Evolutionary conservation across 1,139 yeast species (phyloP), one percentile per base, ranked within the genome.

Genomic region (Hemisphaericaspora xylanilytica): DNA sequence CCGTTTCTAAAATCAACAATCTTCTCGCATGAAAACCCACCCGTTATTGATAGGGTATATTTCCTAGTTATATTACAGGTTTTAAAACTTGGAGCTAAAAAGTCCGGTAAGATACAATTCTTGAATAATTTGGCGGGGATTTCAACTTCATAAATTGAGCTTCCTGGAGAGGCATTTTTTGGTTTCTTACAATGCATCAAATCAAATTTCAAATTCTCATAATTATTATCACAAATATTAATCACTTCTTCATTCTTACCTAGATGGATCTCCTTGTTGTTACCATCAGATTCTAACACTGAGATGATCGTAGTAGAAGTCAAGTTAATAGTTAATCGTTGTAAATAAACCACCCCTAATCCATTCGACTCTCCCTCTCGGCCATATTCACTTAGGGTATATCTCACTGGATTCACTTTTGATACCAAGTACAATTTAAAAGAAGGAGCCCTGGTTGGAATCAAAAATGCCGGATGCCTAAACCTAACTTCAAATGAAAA

Each of bases 21-120:
- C 36, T 52, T 53, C 38, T 63, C 67, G 41, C 59, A 58, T 3
- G 77, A 59, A 41, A 81, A 65, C 3, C 75, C 80, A 2, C 68
- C 80, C 3, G 56, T 55, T 2, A 80, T 59, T 14, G 57, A 56
- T 31, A 80, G 45, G 10, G 58, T 54, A 50, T 81, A 80, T n/a
- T 50, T 52, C 34, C 85, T 61, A 4, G 67, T 53, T 12, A 81
- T 70, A 52, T 80, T 80, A 54, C 87, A 81, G 3, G 81, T 75
- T 28, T 57, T 61, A 55, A 81, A 81, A 5, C 76, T 63, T 2
- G 86, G 85, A 1, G 79, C 59, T 7, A 78, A 57, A 39, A 65
- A 56, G 34, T 67, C 73, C 0, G 86, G 84, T 11, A 80, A 51
- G 1, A 65, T 53, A 25, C 75, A 70, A 42, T 69, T 68, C 27